These are phyloP conservation scores for Sparassis latifolia DNA, from an alignment of 1,284 basidiomycete species.

Conservation along the genomic window DNA sequence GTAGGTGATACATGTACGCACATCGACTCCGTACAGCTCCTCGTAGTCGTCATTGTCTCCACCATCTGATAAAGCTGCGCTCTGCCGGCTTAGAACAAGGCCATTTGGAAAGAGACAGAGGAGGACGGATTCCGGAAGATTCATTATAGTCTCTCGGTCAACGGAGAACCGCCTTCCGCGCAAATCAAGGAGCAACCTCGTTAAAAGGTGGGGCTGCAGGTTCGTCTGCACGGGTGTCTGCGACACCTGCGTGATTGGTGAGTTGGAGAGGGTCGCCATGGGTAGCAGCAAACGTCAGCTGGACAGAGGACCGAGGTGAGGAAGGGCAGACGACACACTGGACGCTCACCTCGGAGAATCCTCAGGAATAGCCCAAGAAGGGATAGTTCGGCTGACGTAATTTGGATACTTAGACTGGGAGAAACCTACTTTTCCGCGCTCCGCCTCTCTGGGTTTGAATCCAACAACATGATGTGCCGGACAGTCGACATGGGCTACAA, in stretches of 20 bases:
- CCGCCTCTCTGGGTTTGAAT: too few species aligned
- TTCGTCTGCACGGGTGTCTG: constrained; percentile 66
- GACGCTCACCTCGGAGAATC: background rate
- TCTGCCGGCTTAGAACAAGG: constrained; percentile 86
- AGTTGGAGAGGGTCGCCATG: constrained; percentile 47
- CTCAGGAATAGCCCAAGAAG: too few species aligned
- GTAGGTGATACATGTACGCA: constrained; percentile 39
- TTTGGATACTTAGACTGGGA: too few species aligned
- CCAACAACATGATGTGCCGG: too few species aligned
- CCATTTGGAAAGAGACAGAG: constrained; percentile 98
- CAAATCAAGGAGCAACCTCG: constrained; percentile 86
- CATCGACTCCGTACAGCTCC: constrained; percentile 93
- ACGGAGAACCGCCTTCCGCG: constrained; percentile 90
- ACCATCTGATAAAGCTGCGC: constrained; percentile 64
- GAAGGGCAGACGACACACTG: background rate
- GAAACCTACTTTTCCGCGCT: too few species aligned
- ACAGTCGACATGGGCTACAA: too few species aligned
- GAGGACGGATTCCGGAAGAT: constrained; percentile 93
- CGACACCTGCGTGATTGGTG: constrained; percentile 85
- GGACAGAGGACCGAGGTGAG: background rate
- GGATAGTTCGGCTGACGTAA: too few species aligned
- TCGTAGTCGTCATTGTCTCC: constrained; percentile 84
- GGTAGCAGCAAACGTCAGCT: constrained; percentile 8
- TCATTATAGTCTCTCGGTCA: constrained; percentile 97
- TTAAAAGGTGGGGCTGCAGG: constrained; percentile 77